Conservation (phyloP, 306 rosid genomes). For the Vigna radiata region DNA sequence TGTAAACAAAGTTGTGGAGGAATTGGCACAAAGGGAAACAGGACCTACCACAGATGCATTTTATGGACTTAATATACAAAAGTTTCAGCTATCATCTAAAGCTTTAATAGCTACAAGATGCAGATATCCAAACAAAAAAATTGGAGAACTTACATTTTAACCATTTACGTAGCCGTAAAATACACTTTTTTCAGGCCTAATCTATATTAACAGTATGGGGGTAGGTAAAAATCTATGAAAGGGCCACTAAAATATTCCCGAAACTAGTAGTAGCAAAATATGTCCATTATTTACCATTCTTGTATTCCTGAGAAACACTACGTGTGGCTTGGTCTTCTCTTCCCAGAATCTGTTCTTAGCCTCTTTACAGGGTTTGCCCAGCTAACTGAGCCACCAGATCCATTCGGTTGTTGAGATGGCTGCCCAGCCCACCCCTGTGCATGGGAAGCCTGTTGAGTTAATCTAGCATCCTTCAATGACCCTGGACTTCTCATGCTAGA, state of each 20-base stretch:
- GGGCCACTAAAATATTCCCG: conserved; percentile 53
- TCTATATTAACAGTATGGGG: conserved; percentile 61
- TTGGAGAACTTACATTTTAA: conserved; percentile 45
- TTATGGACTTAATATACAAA: conserved; percentile 59
- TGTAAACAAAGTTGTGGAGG: not conserved
- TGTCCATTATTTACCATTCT: conserved; percentile 45
- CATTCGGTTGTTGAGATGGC: conserved; percentile 65
- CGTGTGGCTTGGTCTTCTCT: conserved; percentile 91
- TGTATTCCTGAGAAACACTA: conserved; percentile 44
- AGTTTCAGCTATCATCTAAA: conserved; percentile 47
- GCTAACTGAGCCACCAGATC: conserved; percentile 70
- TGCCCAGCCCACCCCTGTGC: conserved; percentile 73
- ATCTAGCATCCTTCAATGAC: conserved; percentile 67
- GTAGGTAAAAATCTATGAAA: conserved; percentile 44
- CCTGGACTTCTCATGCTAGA: conserved; percentile 70
- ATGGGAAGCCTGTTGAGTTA: conserved; percentile 55
- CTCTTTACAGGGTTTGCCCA: conserved; percentile 99
- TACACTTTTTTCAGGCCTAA: conserved; percentile 53
- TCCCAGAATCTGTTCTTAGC: conserved; percentile 89
- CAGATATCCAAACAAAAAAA: conserved; percentile 45
- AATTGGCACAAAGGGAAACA: not conserved
- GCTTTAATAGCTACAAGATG: conserved; percentile 44
- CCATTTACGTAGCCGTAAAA: conserved; percentile 45
- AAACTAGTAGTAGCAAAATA: conserved; percentile 49
- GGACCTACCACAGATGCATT: conserved; percentile 19